Conservation (phyloP, 257 asterid species). For the Nicotiana paniculata region DNA sequence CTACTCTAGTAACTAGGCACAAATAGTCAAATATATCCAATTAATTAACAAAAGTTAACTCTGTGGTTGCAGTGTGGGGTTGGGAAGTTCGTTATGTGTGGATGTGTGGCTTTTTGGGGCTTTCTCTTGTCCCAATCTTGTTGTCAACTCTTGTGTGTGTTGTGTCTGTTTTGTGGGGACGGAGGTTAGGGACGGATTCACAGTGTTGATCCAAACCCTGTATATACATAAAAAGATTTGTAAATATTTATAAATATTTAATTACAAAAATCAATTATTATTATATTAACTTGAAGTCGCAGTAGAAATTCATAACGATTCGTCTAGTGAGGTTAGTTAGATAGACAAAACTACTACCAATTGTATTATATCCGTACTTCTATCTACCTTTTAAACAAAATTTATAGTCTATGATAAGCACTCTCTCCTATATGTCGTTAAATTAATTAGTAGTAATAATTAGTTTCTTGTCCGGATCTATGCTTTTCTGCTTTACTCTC, state of each 20-base stretch:
- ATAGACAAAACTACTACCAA: no score
- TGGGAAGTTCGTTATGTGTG: not conserved
- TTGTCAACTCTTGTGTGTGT: not conserved
- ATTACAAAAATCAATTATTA: no score
- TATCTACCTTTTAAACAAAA: not conserved
- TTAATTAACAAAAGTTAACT: not conserved
- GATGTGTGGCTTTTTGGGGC: not conserved
- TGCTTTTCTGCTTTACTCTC: not conserved
- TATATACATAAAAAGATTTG: no score
- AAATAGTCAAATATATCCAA: not conserved
- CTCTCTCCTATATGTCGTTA: not conserved
- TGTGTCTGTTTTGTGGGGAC: not conserved
- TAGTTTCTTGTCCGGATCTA: not conserved
- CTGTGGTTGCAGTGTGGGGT: not conserved
- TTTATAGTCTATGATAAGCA: not conserved
- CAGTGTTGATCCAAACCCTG: no score
- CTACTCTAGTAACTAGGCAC: not conserved
- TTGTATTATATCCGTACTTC: not conserved
- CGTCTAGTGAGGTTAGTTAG: no score
- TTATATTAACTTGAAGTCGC: no score
- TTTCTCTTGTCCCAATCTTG: not conserved
- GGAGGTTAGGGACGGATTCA: no score
- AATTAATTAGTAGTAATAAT: not conserved
- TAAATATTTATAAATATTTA: no score
- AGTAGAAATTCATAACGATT: no score